Evolutionary conservation across 345 rosid genomes (phyloP), one percentile per base, ranked within the genome.

Genomic region (Camelina sativa): DNA sequence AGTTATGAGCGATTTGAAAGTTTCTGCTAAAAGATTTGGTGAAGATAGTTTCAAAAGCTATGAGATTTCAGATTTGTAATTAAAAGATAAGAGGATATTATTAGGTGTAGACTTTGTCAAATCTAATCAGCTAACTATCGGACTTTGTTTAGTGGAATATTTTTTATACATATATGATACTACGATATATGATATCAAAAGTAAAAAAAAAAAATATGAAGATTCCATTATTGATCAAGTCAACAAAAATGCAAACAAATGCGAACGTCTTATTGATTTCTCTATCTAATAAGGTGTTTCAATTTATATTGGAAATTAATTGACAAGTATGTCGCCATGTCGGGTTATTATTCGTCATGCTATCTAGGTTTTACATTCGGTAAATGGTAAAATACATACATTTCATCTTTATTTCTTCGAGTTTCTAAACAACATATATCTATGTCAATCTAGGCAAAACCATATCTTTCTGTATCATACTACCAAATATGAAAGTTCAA

Each of bases 51-150:
- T 64, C 72, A 77, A 47, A 48, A 70, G 38, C 61, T 48, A 71
- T 55, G 15, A 47, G 66, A 63, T 62, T 61, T 69, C 35, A 47
- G 67, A 63, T 63, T 61, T 70, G 66, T 44, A 56, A 56, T 37
- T 11, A 54, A 6, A 54, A 6, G 11, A 61, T 53, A 40, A 15
- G 12, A 55, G 8, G 12, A 10, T 52, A 62, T 62, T 54, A 76
- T 62, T 75, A 60, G 74, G 76, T 71, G 67, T 71, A 40, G 72
- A 77, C 76, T 57, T 77, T 77, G 72, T 71, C 80, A 69, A 44
- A 34, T 6, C 37, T 34, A 34, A 34, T 34, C 9, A 65, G 7
- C 52, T 47, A n/a, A 47, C 10, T 48, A 50, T 32, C 62, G 20
- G 53, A 51, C 52, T 47, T 47, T 47, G 22, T 16, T 30, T 19